Evolutionary conservation across 768 basidiomycete species (phyloP).

Genomic region (Agrocybe pediades): DNA sequence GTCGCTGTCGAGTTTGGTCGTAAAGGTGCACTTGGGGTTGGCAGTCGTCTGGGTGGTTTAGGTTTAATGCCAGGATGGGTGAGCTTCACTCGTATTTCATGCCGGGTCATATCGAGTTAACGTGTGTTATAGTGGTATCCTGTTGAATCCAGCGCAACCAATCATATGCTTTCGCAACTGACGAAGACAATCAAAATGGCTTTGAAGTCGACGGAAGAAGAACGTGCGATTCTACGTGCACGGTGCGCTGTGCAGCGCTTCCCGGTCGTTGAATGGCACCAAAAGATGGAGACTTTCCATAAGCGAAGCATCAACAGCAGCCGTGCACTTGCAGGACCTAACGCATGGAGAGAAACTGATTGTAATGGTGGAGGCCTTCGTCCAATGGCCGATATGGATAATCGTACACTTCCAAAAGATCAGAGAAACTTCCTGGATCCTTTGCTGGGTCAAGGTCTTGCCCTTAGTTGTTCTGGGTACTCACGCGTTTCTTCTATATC

Average conservation of each 20-base stretch:
- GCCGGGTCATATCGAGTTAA: constrained; percentile 3
- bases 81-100: constrained; percentile 35
- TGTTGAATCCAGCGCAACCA: constrained; percentile 90
- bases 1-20: constrained; percentile 96
- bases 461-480: constrained; percentile 74
- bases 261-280: constrained; percentile 98
- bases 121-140: constrained; percentile 85
- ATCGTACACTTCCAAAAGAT: constrained; percentile 79
- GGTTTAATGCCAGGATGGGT: constrained; percentile 99
- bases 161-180: constrained; percentile 92
- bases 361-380: constrained; percentile 49
- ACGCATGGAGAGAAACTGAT: constrained; percentile 81
- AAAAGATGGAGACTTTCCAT: constrained; percentile 94
- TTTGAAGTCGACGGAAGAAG: constrained; percentile 86
- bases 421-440: constrained; percentile 82
- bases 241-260: constrained; percentile 94
- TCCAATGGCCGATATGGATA: constrained; percentile 69
- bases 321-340: constrained; percentile 63
- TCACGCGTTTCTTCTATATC: constrained; percentile 84
- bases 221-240: constrained; percentile 90
- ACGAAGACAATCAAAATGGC: constrained; percentile 95
- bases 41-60: constrained; percentile 90
- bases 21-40: constrained; percentile 95
- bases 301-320: constrained; percentile 77
- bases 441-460: constrained; percentile 65